These are phyloP conservation scores for Chaetomium sp. DNA, from an alignment of 2,329 filamentous ascomycete genomes.

Conservation along the genomic window DNA sequence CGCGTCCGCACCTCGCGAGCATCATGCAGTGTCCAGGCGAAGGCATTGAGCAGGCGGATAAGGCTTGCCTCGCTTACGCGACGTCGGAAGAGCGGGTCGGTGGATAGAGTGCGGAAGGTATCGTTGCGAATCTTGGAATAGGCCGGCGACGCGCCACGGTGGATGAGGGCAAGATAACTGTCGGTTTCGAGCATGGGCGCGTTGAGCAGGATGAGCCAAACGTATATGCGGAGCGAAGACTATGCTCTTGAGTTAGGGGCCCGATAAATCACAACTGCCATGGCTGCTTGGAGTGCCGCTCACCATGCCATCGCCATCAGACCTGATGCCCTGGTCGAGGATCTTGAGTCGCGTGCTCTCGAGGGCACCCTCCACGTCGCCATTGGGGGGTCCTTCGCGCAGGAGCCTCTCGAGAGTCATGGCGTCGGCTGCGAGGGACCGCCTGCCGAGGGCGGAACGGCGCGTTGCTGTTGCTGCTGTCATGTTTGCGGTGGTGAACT, in stretches of 20 bases:
- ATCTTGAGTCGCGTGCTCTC: conserved; percentile 74
- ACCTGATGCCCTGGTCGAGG: conserved; percentile 72
- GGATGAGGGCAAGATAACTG: conserved; percentile 84
- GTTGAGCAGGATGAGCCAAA: conserved; percentile 93
- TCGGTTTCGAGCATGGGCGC: conserved; percentile 83
- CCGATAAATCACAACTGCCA: not conserved
- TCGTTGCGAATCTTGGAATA: conserved; percentile 99
- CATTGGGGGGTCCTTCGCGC: conserved; percentile 75
- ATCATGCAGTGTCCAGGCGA: conserved; percentile 92
- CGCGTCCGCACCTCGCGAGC: conserved; percentile 59
- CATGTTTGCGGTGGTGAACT: conserved; percentile 32
- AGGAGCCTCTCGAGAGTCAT: conserved; percentile 74
- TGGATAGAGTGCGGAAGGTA: conserved; percentile 93
- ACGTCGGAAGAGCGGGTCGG: conserved; percentile 93
- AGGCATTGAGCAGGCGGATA: conserved; percentile 90
- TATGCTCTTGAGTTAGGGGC: conserved; percentile 42
- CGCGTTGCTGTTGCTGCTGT: conserved; percentile 38
- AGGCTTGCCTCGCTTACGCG: conserved; percentile 94
- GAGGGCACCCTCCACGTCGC: conserved; percentile 66
- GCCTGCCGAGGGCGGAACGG: conserved; percentile 50
- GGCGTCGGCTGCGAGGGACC: conserved; percentile 54
- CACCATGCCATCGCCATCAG: conserved; percentile 81
- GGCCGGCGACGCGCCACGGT: conserved; percentile 88
- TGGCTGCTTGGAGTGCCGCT: conserved; percentile 31
- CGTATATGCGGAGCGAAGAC: conserved; percentile 92